These are phyloP conservation scores for Conringia planisiliqua DNA, from an alignment of 345 rosid species.

Conservation along the genomic window DNA sequence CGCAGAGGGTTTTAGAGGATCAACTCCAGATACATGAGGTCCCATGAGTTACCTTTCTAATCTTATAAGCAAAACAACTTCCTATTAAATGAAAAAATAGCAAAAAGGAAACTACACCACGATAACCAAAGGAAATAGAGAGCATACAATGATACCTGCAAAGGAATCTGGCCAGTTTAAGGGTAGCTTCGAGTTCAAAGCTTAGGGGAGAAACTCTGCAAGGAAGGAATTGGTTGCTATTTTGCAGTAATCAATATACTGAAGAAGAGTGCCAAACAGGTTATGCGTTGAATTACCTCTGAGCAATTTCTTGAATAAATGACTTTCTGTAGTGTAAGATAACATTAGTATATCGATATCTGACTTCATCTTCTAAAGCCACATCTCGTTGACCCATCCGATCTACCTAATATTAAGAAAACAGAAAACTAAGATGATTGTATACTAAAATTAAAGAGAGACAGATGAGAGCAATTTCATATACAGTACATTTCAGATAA, in stretches of 20 bases:
- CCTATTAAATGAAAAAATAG: background rate
- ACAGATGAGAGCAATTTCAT: background rate
- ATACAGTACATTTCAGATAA: background rate
- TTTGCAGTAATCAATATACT: background rate
- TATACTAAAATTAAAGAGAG: background rate
- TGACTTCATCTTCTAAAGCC: constrained; percentile 81
- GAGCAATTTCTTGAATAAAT: constrained; percentile 86
- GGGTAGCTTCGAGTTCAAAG: constrained; percentile 96
- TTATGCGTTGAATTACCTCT: constrained; percentile 49
- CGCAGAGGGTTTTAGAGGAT: background rate
- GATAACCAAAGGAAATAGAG: background rate
- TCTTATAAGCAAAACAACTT: background rate
- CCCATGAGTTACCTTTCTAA: background rate
- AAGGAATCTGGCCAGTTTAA: constrained; percentile 93
- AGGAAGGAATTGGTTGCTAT: constrained; percentile 19
- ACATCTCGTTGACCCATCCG: constrained; percentile 70
- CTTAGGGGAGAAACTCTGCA: constrained; percentile 95
- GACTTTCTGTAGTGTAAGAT: constrained; percentile 90
- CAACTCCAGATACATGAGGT: background rate
- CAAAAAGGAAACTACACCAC: background rate
- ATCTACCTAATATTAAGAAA: constrained; percentile 60
- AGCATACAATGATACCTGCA: constrained; percentile 60
- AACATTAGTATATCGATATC: constrained; percentile 69
- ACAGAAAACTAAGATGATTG: constrained; percentile 12
- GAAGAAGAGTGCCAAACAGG: constrained; percentile 9